Conservation (phyloP, 2,329 filamentous ascomycete genomes). For the Acrocalymma vagum region DNA sequence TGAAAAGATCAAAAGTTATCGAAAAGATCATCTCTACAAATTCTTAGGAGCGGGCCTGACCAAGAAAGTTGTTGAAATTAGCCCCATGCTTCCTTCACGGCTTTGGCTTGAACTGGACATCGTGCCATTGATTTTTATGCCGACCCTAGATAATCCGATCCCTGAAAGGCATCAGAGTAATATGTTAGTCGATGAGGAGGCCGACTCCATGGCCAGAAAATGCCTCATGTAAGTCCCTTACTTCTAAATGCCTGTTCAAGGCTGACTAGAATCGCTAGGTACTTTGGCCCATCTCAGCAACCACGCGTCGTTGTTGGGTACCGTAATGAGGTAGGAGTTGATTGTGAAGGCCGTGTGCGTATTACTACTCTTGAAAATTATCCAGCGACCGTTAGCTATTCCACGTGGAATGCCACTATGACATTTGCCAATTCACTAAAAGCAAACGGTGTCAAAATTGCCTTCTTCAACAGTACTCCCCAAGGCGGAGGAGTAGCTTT, state of each 20-base stretch:
- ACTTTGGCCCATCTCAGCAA: constrained; percentile 76
- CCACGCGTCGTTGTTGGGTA: constrained; percentile 73
- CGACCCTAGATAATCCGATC: constrained; percentile 44
- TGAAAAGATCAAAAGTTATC: constrained; percentile 65
- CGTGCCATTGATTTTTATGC: constrained; percentile 70
- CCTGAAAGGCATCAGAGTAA: too few species aligned
- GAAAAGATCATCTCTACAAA: constrained; percentile 73
- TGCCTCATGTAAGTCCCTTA: constrained; percentile 69
- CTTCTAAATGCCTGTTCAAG: not conserved
- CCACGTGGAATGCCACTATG: constrained; percentile 72
- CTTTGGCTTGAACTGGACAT: constrained; percentile 82
- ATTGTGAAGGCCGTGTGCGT: constrained; percentile 70
- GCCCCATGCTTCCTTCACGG: constrained; percentile 71
- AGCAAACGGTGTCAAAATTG: constrained; percentile 70
- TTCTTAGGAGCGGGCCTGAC: constrained; percentile 79
- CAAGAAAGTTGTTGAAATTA: constrained; percentile 64
- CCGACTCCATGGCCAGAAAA: constrained; percentile 82
- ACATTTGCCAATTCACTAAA: constrained; percentile 71
- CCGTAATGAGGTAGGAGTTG: constrained; percentile 74
- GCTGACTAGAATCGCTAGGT: constrained; percentile 11
- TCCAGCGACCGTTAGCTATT: constrained; percentile 64
- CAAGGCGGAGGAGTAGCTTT: constrained; percentile 85
- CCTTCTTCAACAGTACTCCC: constrained; percentile 82
- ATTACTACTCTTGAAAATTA: constrained; percentile 68
- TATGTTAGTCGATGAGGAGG: constrained; percentile 80